Evolutionary conservation across 2,329 filamentous ascomycete species (phyloP).

Genomic region (Aureobasidium sp.): DNA sequence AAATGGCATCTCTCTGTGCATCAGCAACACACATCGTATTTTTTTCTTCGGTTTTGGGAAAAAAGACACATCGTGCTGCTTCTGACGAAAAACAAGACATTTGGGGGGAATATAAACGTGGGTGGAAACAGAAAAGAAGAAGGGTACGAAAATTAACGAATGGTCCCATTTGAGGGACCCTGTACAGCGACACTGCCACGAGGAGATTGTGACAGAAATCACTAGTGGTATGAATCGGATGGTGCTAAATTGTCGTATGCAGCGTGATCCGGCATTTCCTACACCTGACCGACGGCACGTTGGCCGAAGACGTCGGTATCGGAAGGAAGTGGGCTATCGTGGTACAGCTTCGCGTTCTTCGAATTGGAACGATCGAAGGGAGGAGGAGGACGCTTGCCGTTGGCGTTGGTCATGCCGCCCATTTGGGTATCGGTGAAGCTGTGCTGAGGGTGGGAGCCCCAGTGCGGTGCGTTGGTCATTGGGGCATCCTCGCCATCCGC

Average conservation of each 20-base stretch:
- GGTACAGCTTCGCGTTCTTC: conserved; percentile 15
- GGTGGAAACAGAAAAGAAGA: background rate
- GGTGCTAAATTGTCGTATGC: conserved; percentile 2
- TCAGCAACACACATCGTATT: background rate
- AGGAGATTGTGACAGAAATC: background rate
- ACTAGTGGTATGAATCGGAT: background rate
- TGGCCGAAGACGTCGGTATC: conserved; percentile 9
- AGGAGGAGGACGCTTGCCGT: conserved; percentile 17
- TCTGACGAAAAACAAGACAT: background rate
- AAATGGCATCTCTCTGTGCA: background rate
- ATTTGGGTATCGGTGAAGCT: conserved; percentile 8
- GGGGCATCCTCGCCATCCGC: conserved; percentile 12
- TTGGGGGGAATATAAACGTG: conserved; percentile 4
- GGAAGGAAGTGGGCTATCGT: conserved; percentile 11
- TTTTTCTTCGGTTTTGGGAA: background rate
- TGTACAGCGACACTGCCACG: background rate
- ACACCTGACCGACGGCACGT: conserved; percentile 9
- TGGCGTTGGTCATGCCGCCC: conserved; percentile 15
- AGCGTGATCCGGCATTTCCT: background rate
- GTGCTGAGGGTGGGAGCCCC: conserved; percentile 2
- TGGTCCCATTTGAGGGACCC: conserved; percentile 1
- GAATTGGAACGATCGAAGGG: conserved; percentile 4
- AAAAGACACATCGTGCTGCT: background rate
- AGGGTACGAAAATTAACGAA: conserved; percentile 1
- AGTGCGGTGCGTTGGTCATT: conserved; percentile 1